Evolutionary conservation across 768 basidiomycete species (phyloP), one percentile per base, ranked within the genome.

Genomic region (Paxillus rubicundulus): DNA sequence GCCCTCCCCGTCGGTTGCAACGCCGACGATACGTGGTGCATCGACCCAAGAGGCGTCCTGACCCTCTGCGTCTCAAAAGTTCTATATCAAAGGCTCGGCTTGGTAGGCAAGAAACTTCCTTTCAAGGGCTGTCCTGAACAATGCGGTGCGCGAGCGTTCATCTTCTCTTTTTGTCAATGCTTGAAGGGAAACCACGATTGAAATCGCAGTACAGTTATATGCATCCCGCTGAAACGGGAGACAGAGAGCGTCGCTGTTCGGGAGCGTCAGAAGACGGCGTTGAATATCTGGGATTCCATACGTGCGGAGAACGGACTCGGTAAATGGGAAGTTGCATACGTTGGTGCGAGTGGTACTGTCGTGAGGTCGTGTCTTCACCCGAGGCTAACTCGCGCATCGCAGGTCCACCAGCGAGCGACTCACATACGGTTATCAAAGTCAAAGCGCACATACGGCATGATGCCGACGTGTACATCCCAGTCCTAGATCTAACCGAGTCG

Each of bases 1-100:
- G 69, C 74, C 36, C 52, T 80, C 27, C 61, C 65, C 9, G 42
- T 64, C 52, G 52, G 62, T 4, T 57, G 67, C 21, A 60, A 63
- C 21, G 57, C 62, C 5, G 79, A 82, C 28, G 86, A 87, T 54
- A 75, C 74, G 2, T 90, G 89, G 88, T 86, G 84, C 60, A 72
- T 88, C 50, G 86, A 89, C 59, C 72, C 76, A 2, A 78, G 84
- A 16, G 82, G 84, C 4, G 57, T 82, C 40, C 66, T 89, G 53
- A 82, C 82, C 0, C 63, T 88, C 17, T 79, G 72, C 21, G 73
- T 84, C 5, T 73, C 73, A 39, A 83, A 82, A 63, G 70, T 72
- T 16, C 80, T 81, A 1, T 88, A 88, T 62, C 77, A 86, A 57
- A 67, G 68, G 7, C 73, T 88, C 8, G 86, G 87, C 1, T 59